Conservation (phyloP, 2,329 filamentous ascomycete species). For the Fusarium subtropicale region DNA sequence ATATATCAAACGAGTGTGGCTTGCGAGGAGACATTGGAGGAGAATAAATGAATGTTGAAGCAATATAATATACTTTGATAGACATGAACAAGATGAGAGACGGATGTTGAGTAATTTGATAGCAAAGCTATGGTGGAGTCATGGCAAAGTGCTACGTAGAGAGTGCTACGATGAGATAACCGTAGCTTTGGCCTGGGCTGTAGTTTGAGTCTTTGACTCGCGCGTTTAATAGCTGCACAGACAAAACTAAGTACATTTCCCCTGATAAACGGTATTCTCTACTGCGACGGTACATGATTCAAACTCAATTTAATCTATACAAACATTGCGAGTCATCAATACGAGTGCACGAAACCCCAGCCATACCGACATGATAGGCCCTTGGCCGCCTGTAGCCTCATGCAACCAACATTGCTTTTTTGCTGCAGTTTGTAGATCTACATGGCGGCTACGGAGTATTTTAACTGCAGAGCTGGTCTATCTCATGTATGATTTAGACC, state of each 20-base stretch:
- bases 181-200: conserved; percentile 14
- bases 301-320: conserved; percentile 2
- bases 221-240: background rate
- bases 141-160: background rate
- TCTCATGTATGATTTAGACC: conserved; percentile 9
- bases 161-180: background rate
- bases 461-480: conserved; percentile 1
- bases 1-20: conserved; percentile 3
- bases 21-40: background rate
- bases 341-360: background rate
- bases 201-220: conserved; percentile 35
- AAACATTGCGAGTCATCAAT: conserved; percentile 20
- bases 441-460: conserved; percentile 4
- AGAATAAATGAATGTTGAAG: background rate
- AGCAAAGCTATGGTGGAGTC: conserved; percentile 20
- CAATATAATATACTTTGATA: background rate
- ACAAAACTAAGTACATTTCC: conserved; percentile 1
- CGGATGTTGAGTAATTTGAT: background rate
- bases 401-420: conserved; percentile 29
- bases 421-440: conserved; percentile 21
- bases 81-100: background rate
- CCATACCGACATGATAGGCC: conserved; percentile 9
- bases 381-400: background rate
- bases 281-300: background rate
- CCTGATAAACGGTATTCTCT: conserved; percentile 12